Conservation (phyloP, 2,329 filamentous ascomycete species). For the Xylariales sp. region DNA sequence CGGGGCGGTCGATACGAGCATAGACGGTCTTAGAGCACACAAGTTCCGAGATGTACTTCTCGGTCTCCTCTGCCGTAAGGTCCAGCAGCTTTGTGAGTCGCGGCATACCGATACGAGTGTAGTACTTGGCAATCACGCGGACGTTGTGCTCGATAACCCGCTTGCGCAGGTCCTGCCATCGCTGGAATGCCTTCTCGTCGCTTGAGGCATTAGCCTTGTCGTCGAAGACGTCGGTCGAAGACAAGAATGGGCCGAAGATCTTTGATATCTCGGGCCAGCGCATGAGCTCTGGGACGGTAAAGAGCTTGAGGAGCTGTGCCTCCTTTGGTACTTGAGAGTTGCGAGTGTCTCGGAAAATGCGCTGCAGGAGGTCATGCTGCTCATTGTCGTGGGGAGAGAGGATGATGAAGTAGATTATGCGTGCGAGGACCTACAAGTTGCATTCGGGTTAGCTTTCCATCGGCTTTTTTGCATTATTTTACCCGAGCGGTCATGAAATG, state of each 20-base stretch:
- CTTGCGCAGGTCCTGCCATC: slow-evolving; percentile 95
- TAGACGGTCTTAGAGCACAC: slow-evolving; percentile 98
- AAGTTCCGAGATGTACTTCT: slow-evolving; percentile 97
- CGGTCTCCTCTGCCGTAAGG: slow-evolving; percentile 89
- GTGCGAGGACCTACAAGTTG: slow-evolving; percentile 69
- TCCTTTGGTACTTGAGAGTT: slow-evolving; percentile 75
- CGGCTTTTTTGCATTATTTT: too few relatives aligned
- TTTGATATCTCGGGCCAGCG: slow-evolving; percentile 92
- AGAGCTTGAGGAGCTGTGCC: slow-evolving; percentile 83
- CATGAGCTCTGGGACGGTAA: slow-evolving; percentile 96
- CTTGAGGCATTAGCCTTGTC: slow-evolving; percentile 56
- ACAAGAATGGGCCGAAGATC: slow-evolving; percentile 84
- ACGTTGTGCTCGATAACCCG: slow-evolving; percentile 99
- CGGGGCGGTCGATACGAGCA: slow-evolving; percentile 93
- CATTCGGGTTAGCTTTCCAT: too few relatives aligned
- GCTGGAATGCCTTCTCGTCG: slow-evolving; percentile 76
- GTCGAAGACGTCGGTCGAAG: slow-evolving; percentile 86
- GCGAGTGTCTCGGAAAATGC: slow-evolving; percentile 80
- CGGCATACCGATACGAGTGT: slow-evolving; percentile 92
- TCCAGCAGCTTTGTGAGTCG: slow-evolving; percentile 89
- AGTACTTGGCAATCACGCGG: slow-evolving; percentile 95
- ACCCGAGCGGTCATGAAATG: too few relatives aligned
- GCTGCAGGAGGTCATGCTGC: slow-evolving; percentile 93
- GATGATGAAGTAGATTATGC: slow-evolving; percentile 96
- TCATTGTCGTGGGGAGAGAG: slow-evolving; percentile 97